Evolutionary conservation across 805 yeast genomes (phyloP).

Genomic region (Metahyphopichia silvanorum): DNA sequence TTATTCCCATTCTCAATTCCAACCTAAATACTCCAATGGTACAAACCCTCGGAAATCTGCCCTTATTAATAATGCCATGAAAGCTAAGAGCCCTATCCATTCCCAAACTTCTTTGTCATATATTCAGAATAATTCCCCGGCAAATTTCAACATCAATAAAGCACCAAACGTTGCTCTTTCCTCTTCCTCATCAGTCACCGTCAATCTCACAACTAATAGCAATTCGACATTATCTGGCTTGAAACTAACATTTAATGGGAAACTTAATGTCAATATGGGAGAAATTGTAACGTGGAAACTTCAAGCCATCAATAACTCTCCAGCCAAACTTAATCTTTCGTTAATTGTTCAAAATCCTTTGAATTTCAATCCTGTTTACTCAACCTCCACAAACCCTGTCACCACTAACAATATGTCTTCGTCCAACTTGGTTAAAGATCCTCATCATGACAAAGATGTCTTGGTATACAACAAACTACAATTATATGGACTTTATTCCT

Average conservation of each 20-base stretch:
- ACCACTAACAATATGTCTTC: constrained; percentile 7
- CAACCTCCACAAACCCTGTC: constrained; percentile 4
- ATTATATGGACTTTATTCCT: constrained; percentile 29
- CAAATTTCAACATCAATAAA: constrained; percentile 1
- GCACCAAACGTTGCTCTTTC: constrained; percentile 2
- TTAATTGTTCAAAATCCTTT: constrained; percentile 34
- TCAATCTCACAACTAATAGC: constrained; percentile 28
- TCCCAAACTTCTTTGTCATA: background rate
- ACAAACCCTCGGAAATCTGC: constrained; percentile 16
- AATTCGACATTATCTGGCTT: constrained; percentile 27
- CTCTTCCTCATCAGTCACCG: constrained; percentile 29
- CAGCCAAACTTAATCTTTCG: constrained; percentile 49
- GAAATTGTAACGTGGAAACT: constrained; percentile 59
- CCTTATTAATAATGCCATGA: constrained; percentile 16
- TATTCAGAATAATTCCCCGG: constrained; percentile 1
- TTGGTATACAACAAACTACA: constrained; percentile 20
- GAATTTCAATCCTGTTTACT: constrained; percentile 20
- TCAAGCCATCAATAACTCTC: constrained; percentile 60
- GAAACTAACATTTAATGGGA: constrained; percentile 59
- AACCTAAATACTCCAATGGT: constrained; percentile 5
- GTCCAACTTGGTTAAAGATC: constrained; percentile 12
- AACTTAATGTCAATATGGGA: constrained; percentile 58
- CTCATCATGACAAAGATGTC: constrained; percentile 7
- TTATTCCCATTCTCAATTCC: constrained; percentile 14
- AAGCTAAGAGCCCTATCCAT: constrained; percentile 5